Base-by-base conservation (phyloP, 2,329 filamentous ascomycete genomes). In the Dichotomopilus funicola region DNA sequence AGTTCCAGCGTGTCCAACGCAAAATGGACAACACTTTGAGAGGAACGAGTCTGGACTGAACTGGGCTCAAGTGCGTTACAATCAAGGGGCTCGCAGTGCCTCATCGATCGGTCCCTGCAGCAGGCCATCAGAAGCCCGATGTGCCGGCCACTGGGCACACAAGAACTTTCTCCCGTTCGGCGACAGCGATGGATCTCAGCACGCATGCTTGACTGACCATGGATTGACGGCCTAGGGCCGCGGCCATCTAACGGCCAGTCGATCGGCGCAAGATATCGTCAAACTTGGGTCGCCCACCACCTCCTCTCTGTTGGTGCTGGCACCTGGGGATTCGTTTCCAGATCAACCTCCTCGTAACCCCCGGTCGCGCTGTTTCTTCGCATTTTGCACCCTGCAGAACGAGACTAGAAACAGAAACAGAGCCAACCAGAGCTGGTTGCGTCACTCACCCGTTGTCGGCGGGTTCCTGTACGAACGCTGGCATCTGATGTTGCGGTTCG, bases 221-320 rank as follows among this genome's bases (percentile, higher is more conserved):
- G 45, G 48, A n/a, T 8, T 44, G 13, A n/a, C 34, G 52, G 56
- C 49, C 52, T 53, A 36, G 56, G 56, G 42, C 54, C 49, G 47
- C 51, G 54, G 43, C 54, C 56, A 10, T 53, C 48, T 19, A 27
- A 38, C 47, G 57, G 51, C 57, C 59, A 59, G 41, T 49, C 52
- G 49, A 51, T 59, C 52, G 33, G 36, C 41, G 31, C n/a, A 1
- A 27, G 40, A 38, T 13, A 6, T 43, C 9, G 42, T 11, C 46
- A 27, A 50, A 50, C 4, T 35, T 10, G 19, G 12, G 38, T 37
- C 43, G 54, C 34, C 19, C 37, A 43, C 48, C 36, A 51, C 49
- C 47, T 46, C 41, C 48, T 46, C 49, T 51, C 51, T 54, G 19
- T 27, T 27, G 19, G 54, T 54, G 54, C 58, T 57, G 57, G 50